A percentile compares a stretch with the other conserved stretches of the same genome.
phyloP scores from a whole-genome alignment of 2,329 filamentous ascomycete genomes.

The Sporothrix globosa region DNA sequence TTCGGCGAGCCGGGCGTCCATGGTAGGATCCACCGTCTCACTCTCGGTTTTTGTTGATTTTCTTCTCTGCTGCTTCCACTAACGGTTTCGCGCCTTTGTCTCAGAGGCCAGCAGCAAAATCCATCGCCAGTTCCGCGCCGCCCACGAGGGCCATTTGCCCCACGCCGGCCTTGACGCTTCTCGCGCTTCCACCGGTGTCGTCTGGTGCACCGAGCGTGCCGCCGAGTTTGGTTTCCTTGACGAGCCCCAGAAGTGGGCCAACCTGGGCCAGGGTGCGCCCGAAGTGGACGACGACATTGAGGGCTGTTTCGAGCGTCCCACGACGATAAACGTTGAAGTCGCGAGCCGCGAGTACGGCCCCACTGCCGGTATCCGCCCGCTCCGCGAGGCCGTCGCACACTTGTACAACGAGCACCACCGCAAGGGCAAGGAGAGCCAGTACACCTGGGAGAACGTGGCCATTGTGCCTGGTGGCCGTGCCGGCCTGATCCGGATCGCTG shows the following conservation, averaged over 20 bases:
- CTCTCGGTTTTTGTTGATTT: neutral
- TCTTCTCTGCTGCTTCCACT: neutral
- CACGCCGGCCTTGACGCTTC: slow-evolving; percentile 89
- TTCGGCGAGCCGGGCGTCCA: slow-evolving; percentile 59
- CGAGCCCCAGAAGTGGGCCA: slow-evolving; percentile 82
- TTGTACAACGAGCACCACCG: slow-evolving; percentile 94
- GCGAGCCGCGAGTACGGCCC: slow-evolving; percentile 87
- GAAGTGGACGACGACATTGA: slow-evolving; percentile 92
- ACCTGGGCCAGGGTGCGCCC: slow-evolving; percentile 89
- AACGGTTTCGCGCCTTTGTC: neutral
- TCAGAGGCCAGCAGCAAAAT: slow-evolving; percentile 80
- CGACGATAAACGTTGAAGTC: slow-evolving; percentile 74
- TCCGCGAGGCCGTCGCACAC: slow-evolving; percentile 84
- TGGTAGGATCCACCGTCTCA: slow-evolving; percentile 49
- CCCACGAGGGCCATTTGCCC: slow-evolving; percentile 86
- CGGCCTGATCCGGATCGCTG: slow-evolving; percentile 90
- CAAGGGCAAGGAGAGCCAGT: slow-evolving; percentile 82
- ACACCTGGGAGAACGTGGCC: slow-evolving; percentile 96
- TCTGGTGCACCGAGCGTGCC: slow-evolving; percentile 89
- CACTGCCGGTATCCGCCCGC: slow-evolving; percentile 88
- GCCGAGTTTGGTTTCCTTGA: slow-evolving; percentile 87
- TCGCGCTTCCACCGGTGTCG: slow-evolving; percentile 87
- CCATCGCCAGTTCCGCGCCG: slow-evolving; percentile 85
- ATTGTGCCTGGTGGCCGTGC: slow-evolving; percentile 93
- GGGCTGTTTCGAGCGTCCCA: slow-evolving; percentile 83